Evolutionary conservation across 306 rosid species (phyloP).

Genomic region (Morella rubra): DNA sequence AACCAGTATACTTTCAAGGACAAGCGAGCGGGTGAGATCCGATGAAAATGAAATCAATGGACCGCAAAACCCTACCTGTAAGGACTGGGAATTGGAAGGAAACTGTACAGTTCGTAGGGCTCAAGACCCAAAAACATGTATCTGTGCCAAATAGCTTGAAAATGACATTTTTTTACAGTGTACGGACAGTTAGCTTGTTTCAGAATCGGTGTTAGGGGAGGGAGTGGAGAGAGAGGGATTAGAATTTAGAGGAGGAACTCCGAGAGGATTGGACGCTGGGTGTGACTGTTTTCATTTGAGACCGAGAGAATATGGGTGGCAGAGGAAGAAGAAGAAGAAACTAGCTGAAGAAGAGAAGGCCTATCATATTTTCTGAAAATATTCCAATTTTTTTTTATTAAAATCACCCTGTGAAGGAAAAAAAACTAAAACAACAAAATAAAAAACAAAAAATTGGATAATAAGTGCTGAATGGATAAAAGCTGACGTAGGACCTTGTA

Average conservation of each 20-base stretch:
- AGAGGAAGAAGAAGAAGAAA: slow-evolving; percentile 40
- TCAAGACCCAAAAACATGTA: slow-evolving; percentile 20
- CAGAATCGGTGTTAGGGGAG: neutral
- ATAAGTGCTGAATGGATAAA: slow-evolving; percentile 47
- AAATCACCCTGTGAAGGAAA: neutral
- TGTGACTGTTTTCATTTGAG: slow-evolving; percentile 18
- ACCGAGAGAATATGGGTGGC: slow-evolving; percentile 57
- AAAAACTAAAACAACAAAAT: neutral
- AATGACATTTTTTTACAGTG: neutral
- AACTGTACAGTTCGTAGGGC: slow-evolving; percentile 25
- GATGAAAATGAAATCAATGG: slow-evolving; percentile 12
- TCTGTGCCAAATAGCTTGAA: slow-evolving; percentile 8
- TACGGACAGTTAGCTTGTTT: neutral
- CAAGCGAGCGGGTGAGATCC: slow-evolving; percentile 30
- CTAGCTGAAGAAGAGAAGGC: slow-evolving; percentile 15
- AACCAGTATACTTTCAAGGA: slow-evolving; percentile 18
- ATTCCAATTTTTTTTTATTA: neutral
- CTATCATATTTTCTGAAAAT: slow-evolving; percentile 4
- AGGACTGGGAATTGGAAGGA: slow-evolving; percentile 20
- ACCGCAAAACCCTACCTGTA: slow-evolving; percentile 19
- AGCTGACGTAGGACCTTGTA: slow-evolving; percentile 42
- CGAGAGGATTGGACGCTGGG: slow-evolving; percentile 26
- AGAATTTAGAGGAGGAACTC: neutral
- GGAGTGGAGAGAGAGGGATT: neutral
- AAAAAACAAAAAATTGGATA: neutral